These are phyloP conservation scores for Coprinopsis strossmayeri DNA, from an alignment of 768 basidiomycete genomes.

Conservation along the genomic window DNA sequence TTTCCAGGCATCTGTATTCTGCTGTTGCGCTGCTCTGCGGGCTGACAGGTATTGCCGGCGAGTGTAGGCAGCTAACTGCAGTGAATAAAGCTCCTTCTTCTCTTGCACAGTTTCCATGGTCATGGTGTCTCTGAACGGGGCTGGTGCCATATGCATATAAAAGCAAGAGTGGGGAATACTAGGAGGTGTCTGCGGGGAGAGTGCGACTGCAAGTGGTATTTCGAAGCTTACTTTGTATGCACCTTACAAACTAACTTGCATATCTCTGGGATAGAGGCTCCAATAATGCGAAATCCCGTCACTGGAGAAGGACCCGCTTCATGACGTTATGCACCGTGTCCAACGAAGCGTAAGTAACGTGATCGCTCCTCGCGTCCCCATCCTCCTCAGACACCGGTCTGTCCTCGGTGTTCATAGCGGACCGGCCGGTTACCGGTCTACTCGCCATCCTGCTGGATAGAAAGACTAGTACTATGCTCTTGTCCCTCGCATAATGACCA, in stretches of 20 bases:
- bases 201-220: no score
- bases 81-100: constrained; percentile 31
- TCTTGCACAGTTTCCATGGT: constrained; percentile 28
- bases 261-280: not conserved
- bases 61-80: constrained; percentile 35
- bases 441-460: no score
- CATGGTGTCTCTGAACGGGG: constrained; percentile 4
- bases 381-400: not conserved
- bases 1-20: constrained; percentile 13
- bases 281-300: not conserved
- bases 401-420: no score
- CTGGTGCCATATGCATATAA: not conserved
- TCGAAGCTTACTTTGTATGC: no score
- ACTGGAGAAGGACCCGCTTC: not conserved
- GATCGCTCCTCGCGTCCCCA: not conserved
- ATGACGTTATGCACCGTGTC: constrained; percentile 3
- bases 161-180: not conserved
- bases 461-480: no score
- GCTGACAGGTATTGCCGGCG: constrained; percentile 33
- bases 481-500: no score
- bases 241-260: no score
- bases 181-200: no score
- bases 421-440: no score
- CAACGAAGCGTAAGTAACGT: not conserved
- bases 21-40: no score